Conservation (phyloP, 163 green algal genomes). For the Trebouxia gelatinosa region DNA sequence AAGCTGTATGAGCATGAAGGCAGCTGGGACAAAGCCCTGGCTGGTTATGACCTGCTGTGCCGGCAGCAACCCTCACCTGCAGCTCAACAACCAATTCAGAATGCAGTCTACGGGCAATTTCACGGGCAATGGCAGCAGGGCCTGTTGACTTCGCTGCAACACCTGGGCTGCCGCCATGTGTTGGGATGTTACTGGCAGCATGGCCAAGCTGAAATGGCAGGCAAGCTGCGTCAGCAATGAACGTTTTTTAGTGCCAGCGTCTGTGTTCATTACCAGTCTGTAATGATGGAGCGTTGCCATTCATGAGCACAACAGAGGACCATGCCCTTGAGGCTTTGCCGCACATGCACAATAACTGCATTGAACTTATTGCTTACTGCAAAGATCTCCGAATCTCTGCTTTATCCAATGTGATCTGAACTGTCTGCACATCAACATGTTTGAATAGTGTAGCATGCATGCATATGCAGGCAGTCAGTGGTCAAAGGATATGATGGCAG, state of each 20-base stretch:
- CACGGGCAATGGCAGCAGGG: neutral
- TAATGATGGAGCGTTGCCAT: too few relatives aligned
- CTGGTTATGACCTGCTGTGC: conserved; percentile 54
- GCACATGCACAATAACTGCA: too few relatives aligned
- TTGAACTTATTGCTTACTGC: too few relatives aligned
- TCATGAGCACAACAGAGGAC: too few relatives aligned
- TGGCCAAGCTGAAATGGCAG: neutral
- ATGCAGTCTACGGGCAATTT: neutral
- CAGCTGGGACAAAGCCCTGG: conserved; percentile 66
- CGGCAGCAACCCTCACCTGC: neutral
- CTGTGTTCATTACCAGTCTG: too few relatives aligned
- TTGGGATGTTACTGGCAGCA: neutral
- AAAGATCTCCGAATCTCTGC: too few relatives aligned
- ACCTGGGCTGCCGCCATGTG: conserved; percentile 32
- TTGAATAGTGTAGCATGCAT: too few relatives aligned
- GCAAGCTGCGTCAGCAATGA: neutral
- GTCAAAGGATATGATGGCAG: conserved; percentile 15
- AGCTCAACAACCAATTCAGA: neutral
- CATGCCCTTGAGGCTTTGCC: too few relatives aligned
- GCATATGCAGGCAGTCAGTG: neutral
- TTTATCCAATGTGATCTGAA: too few relatives aligned
- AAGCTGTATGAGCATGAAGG: conserved; percentile 69
- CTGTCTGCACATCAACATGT: too few relatives aligned
- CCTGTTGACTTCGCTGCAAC: conserved; percentile 29
- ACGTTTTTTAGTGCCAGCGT: too few relatives aligned